Evolutionary conservation across 139 green algal genomes (phyloP).

Genomic region (Monoraphidium neglectum): DNA sequence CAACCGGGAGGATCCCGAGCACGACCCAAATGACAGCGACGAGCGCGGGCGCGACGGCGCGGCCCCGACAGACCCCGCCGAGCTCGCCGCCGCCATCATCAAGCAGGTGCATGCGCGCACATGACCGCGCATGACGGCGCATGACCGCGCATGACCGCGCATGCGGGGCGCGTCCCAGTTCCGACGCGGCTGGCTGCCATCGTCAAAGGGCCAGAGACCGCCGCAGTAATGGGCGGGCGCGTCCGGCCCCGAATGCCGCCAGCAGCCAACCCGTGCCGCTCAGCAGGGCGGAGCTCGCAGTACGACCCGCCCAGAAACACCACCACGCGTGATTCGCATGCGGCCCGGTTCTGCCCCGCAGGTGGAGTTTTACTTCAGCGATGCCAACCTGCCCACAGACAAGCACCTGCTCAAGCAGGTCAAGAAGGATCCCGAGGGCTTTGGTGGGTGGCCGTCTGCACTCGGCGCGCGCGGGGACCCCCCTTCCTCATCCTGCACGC

Average conservation of each 20-base stretch:
- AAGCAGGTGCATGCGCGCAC: constrained; percentile 16
- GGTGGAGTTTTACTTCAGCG: constrained; percentile 82
- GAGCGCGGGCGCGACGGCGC: background rate
- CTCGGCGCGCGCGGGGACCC: too few species aligned
- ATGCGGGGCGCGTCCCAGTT: too few species aligned
- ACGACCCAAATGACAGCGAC: background rate
- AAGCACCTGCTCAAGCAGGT: constrained; percentile 73
- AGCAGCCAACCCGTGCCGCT: too few species aligned
- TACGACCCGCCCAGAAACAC: too few species aligned
- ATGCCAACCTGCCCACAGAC: constrained; percentile 78
- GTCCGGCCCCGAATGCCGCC: too few species aligned
- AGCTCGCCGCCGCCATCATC: background rate
- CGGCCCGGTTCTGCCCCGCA: constrained; percentile 39
- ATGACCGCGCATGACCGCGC: too few species aligned
- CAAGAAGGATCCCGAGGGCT: constrained; percentile 61
- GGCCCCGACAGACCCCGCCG: constrained; percentile 9
- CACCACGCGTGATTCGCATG: background rate
- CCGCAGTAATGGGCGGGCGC: too few species aligned
- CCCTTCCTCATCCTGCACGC: too few species aligned
- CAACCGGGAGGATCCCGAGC: background rate
- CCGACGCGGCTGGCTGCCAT: too few species aligned
- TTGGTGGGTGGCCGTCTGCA: constrained; percentile 37
- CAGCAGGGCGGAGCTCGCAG: too few species aligned
- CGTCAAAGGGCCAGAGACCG: too few species aligned
- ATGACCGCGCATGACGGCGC: too few species aligned